phyloP scores from a whole-genome alignment of 805 yeast species.

The Saturnispora bothae region DNA sequence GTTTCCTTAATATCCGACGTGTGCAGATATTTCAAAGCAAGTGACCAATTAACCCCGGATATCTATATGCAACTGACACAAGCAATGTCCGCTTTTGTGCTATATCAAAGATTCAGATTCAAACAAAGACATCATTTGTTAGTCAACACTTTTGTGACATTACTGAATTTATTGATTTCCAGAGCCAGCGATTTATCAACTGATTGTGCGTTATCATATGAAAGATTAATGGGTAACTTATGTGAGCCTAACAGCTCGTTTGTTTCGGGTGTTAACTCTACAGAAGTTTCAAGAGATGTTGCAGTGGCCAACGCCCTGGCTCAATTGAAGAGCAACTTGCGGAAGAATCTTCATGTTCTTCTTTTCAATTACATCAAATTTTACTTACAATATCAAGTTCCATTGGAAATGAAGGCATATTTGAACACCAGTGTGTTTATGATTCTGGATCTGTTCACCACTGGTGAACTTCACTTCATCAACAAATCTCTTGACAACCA shows the following conservation, averaged over 20 bases:
- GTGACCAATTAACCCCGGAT: background rate
- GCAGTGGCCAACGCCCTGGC: slow-evolving; percentile 45
- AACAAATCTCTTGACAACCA: slow-evolving; percentile 58
- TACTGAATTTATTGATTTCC: slow-evolving; percentile 38
- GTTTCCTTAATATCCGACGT: slow-evolving; percentile 12
- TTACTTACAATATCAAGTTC: slow-evolving; percentile 41
- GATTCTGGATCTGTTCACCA: slow-evolving; percentile 60
- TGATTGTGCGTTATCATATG: slow-evolving; percentile 36
- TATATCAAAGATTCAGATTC: slow-evolving; percentile 61
- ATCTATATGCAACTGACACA: slow-evolving; percentile 33
- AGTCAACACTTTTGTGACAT: slow-evolving; percentile 35
- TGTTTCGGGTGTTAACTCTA: slow-evolving; percentile 8
- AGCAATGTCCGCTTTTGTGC: slow-evolving; percentile 47
- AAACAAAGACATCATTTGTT: slow-evolving; percentile 66
- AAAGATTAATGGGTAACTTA: slow-evolving; percentile 53
- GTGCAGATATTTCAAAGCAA: slow-evolving; percentile 7
- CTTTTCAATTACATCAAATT: slow-evolving; percentile 47
- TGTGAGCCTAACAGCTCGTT: slow-evolving; percentile 56
- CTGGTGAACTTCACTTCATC: slow-evolving; percentile 50
- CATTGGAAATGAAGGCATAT: slow-evolving; percentile 34
- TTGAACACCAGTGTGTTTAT: slow-evolving; percentile 48
- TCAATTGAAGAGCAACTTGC: slow-evolving; percentile 45
- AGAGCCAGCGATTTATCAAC: slow-evolving; percentile 8
- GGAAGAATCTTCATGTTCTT: slow-evolving; percentile 53
- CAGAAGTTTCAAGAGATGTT: slow-evolving; percentile 14